phyloP scores from a whole-genome alignment of 1,284 basidiomycete species.

The Irpex sp. region DNA sequence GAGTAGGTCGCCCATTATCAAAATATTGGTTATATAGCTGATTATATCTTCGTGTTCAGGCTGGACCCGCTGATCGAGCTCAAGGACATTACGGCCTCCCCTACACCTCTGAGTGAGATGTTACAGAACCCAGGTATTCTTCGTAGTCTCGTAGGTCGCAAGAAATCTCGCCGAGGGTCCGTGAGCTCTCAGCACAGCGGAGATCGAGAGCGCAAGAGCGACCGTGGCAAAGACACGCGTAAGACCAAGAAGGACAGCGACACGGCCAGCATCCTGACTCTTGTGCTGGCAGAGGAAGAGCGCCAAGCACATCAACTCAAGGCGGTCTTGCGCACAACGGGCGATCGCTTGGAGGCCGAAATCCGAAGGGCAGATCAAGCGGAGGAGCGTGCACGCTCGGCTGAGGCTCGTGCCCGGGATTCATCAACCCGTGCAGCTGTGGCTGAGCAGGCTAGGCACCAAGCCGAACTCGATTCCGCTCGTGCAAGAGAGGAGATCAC shows the following conservation, averaged over 20 bases:
- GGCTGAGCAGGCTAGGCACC: slow-evolving; percentile 46
- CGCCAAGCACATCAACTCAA: slow-evolving; percentile 56
- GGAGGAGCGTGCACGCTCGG: slow-evolving; percentile 46
- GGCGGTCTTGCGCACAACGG: slow-evolving; percentile 46
- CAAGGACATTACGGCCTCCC: slow-evolving; percentile 27
- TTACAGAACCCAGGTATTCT: slow-evolving; percentile 29
- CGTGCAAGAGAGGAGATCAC: slow-evolving; percentile 47
- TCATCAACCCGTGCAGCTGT: slow-evolving; percentile 32
- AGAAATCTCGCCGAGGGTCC: slow-evolving; percentile 25
- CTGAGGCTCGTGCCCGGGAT: slow-evolving; percentile 48
- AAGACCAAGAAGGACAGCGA: slow-evolving; percentile 25
- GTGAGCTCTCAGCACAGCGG: slow-evolving; percentile 20
- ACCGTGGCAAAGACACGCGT: slow-evolving; percentile 14
- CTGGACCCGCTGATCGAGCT: slow-evolving; percentile 20
- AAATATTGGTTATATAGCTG: background rate
- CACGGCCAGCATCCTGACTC: slow-evolving; percentile 27
- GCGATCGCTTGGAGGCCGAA: slow-evolving; percentile 55
- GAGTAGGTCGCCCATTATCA: slow-evolving; percentile 4
- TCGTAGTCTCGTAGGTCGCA: slow-evolving; percentile 23
- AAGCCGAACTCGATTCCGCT: slow-evolving; percentile 41
- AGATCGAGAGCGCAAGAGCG: slow-evolving; percentile 10
- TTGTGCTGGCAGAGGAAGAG: slow-evolving; percentile 61
- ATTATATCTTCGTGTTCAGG: background rate
- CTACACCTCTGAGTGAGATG: slow-evolving; percentile 29
- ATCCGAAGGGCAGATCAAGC: slow-evolving; percentile 49